Conservation (phyloP, 2,329 filamentous ascomycete genomes). For the Fusarium oligoseptatum region DNA sequence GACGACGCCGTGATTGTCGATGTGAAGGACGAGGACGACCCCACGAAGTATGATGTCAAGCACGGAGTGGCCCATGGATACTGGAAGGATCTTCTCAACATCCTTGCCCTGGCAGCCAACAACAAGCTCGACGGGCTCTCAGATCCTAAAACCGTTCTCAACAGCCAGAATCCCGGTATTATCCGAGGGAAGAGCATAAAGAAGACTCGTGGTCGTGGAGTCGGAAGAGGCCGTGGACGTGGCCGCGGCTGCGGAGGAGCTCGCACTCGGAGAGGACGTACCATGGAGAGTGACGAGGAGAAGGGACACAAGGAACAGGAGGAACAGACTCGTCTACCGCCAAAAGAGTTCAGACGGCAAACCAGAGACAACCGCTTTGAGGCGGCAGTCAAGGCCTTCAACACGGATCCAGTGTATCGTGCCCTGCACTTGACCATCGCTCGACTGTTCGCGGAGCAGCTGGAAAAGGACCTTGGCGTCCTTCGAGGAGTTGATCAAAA, state of each 20-base stretch:
- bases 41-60: slow-evolving; percentile 56
- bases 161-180: slow-evolving; percentile 50
- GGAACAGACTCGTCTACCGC: neutral
- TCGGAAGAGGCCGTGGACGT: neutral
- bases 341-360: slow-evolving; percentile 46
- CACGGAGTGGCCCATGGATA: slow-evolving; percentile 69
- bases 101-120: slow-evolving; percentile 65
- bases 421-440: slow-evolving; percentile 66
- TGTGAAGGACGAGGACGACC: slow-evolving; percentile 53
- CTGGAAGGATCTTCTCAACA: slow-evolving; percentile 72
- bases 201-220: slow-evolving; percentile 15
- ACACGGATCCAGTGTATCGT: slow-evolving; percentile 61
- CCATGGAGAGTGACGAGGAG: neutral
- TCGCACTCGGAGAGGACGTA: neutral
- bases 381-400: slow-evolving; percentile 56
- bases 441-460: slow-evolving; percentile 68
- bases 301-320: neutral
- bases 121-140: slow-evolving; percentile 58
- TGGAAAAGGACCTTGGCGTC: slow-evolving; percentile 60
- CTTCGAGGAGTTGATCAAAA: slow-evolving; percentile 56
- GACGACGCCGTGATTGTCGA: slow-evolving; percentile 53
- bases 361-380: slow-evolving; percentile 57
- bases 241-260: neutral
- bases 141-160: slow-evolving; percentile 57
- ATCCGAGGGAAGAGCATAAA: slow-evolving; percentile 36